A percentile compares a stretch with the other conserved stretches of the same genome.
These are phyloP conservation scores for Aspergillus pseudoviridinutans DNA, from an alignment of 2,329 filamentous ascomycete genomes.

Conservation along the genomic window DNA sequence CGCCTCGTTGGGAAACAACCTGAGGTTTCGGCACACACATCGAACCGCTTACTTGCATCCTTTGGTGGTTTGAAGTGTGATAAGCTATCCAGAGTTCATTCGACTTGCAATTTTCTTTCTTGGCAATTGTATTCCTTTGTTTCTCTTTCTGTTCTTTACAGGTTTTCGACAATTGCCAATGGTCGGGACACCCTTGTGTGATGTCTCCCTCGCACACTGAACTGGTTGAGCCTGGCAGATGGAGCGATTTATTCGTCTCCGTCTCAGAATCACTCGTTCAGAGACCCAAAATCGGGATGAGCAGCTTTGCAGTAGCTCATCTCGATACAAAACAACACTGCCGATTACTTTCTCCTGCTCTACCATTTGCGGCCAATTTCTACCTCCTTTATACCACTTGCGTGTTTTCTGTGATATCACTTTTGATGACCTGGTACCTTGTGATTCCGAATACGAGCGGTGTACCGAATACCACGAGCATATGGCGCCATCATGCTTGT, in stretches of 20 bases:
- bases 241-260: neutral
- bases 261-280: neutral
- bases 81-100: neutral
- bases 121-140: neutral
- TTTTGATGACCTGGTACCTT: constrained; percentile 4
- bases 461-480: neutral
- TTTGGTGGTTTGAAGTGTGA: neutral
- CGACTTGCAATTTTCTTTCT: neutral
- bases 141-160: neutral
- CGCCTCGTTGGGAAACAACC: neutral
- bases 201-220: neutral
- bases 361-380: neutral
- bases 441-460: neutral
- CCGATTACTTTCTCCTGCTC: neutral
- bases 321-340: neutral
- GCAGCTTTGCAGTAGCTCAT: neutral
- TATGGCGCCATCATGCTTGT: neutral
- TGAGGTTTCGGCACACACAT: neutral
- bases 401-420: constrained; percentile 14
- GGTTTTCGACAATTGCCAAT: neutral
- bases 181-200: neutral
- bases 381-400: constrained; percentile 20
- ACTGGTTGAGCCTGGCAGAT: neutral
- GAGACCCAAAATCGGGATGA: neutral
- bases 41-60: neutral